Evolutionary conservation across 345 rosid genomes (phyloP).

Genomic region (Passiflora organensis): DNA sequence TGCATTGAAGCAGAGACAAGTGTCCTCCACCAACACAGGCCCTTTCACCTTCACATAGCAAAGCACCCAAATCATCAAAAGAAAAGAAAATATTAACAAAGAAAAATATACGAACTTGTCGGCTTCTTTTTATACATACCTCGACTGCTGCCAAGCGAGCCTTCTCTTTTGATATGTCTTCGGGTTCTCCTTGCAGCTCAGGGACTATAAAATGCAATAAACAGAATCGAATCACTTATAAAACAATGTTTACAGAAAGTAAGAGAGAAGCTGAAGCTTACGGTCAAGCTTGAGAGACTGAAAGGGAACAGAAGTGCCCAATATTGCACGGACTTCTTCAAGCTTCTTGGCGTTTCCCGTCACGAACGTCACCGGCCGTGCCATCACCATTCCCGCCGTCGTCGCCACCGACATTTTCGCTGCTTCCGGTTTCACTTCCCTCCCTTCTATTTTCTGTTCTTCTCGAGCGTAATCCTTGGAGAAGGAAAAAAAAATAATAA

Average conservation of each 20-base stretch:
- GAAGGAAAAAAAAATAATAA: no score
- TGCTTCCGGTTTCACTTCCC: constrained; percentile 2
- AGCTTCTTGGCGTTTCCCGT: constrained; percentile 95
- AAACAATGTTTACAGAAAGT: constrained; percentile 1
- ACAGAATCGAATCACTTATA: not conserved
- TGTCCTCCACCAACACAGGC: constrained; percentile 93
- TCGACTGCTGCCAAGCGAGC: constrained; percentile 86
- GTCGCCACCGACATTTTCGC: constrained; percentile 33
- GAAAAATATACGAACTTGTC: not conserved
- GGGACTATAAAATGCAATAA: constrained; percentile 45
- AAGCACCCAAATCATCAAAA: not conserved
- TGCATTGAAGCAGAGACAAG: constrained; percentile 95
- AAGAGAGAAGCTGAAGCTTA: constrained; percentile 13
- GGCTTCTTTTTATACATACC: constrained; percentile 24
- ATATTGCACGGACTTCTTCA: constrained; percentile 81
- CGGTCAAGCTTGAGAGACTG: constrained; percentile 85
- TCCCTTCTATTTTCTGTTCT: no score
- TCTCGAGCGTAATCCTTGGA: no score
- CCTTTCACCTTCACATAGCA: constrained; percentile 60
- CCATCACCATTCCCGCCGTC: constrained; percentile 32
- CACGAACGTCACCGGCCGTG: constrained; percentile 88
- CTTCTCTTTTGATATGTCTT: constrained; percentile 76
- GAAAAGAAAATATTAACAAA: not conserved
- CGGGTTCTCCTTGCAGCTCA: constrained; percentile 93
- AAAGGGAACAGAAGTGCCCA: constrained; percentile 78